Evolutionary conservation across 495 filamentous ascomycete genomes (phyloP), one percentile per base, ranked within the genome.

Genomic region (Extremus antarcticus): DNA sequence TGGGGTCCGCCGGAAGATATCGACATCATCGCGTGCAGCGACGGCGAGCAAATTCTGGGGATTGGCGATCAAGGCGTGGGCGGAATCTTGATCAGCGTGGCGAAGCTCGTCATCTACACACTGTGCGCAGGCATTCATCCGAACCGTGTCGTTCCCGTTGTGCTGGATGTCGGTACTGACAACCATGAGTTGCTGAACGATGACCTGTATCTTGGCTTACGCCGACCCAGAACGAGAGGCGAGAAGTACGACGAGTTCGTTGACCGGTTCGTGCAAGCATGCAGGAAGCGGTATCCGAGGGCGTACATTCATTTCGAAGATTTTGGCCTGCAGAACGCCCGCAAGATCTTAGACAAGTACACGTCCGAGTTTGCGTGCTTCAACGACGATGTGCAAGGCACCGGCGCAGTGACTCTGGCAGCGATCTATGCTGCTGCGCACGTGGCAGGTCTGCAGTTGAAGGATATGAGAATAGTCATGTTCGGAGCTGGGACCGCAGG

Each of bases 11-110:
- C 74, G 0, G 84, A 88, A 1, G 88, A 94, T 50, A 78, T 94
- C 32, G 90, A 94, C 65, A 87, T 94, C 57, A 90, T 95, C 55
- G 88, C 91, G 4, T 88, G 92, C 9, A 88, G 85, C 45, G 88
- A 90, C 74, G 79, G 82, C 7, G 82, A 85, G 59, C 77, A 82
- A 71, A 94, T 95, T 54, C 77, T 94, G 4, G 89, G 89, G 0
- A 91, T 95, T 52, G 90, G 89, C 1, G 89, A 94, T 63, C 89
- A 94, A 68, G 89, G 90, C n/a, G 85, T 87, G 3, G 90, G 90
- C 15, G 88, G 83, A 7, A 87, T 95, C 50, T 70, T 92, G 16
- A 95, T 95, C 50, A 87, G 84, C 2, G 75, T 88, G 0, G 89
- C 89, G 2, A 95, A 95, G 64, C 71, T 94, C 15, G 83, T 83